Conservation (phyloP, 257 asterid species). For the Gentiana straminea region DNA sequence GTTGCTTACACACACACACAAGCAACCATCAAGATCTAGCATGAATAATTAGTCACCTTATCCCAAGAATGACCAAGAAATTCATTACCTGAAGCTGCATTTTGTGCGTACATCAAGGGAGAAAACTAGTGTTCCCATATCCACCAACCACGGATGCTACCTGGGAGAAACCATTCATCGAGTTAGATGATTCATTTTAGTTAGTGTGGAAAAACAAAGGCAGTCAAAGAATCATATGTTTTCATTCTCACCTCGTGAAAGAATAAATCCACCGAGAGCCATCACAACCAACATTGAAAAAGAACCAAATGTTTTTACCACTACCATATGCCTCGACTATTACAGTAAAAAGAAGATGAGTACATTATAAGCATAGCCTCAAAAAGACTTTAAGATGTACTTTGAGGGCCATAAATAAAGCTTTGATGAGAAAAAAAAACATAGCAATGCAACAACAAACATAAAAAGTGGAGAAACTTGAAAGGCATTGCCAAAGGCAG, state of each 20-base stretch:
- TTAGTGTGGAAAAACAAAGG: not conserved
- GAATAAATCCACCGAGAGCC: conserved; percentile 89
- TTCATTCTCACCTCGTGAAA: conserved; percentile 66
- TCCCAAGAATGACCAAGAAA: conserved; percentile 91
- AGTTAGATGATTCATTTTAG: not conserved
- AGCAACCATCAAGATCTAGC: too few species aligned
- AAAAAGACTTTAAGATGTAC: too few species aligned
- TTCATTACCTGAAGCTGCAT: conserved; percentile 87
- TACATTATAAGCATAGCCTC: too few species aligned
- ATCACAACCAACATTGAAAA: conserved; percentile 89
- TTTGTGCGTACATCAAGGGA: conserved; percentile 85
- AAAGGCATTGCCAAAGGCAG: too few species aligned
- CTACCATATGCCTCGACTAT: too few species aligned
- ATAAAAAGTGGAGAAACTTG: too few species aligned
- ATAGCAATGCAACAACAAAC: too few species aligned
- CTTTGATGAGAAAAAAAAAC: too few species aligned
- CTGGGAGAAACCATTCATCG: conserved; percentile 22
- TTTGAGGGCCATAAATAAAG: too few species aligned
- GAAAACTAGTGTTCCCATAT: conserved; percentile 97
- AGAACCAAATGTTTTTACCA: conserved; percentile 95
- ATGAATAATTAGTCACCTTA: conserved; percentile 45
- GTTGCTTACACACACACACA: too few species aligned
- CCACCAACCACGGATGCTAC: conserved; percentile 93
- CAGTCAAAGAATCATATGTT: not conserved
- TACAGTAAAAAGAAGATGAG: too few species aligned